Base-by-base conservation (phyloP, 2,329 filamentous ascomycete genomes). In the Fusarium nodosum region DNA sequence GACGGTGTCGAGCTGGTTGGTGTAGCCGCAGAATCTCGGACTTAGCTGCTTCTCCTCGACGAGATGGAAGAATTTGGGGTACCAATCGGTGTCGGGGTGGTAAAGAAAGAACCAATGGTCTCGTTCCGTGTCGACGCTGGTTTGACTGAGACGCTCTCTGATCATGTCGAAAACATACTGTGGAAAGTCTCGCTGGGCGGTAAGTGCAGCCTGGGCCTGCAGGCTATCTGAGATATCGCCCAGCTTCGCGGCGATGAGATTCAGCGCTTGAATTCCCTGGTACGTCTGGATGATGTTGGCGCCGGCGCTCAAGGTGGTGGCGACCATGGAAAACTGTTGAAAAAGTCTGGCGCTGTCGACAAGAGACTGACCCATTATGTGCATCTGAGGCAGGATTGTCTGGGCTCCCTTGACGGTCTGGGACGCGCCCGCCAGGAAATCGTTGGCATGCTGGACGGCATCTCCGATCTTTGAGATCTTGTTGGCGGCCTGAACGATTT, bases 21-120 rank as follows among this genome's bases (percentile, higher is more conserved):
- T 79, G 61, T 81, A 80, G 26, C 79, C 80, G 59, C 79, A 79
- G 42, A 82, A 82, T 2, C 75, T 71, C 9, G 77, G 74, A 6
- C 76, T 75, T 0, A 81, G 64, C 4, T 77, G 79, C 12, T 74
- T 74, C 5, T 77, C 72, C 13, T 80, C 76, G 16, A 81, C 63
- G 0, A 81, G 72, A 9, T 79, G 76, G 50, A 80, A 79, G 57
- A 82, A 82, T 7, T 76, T 77, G 15, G 79, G 78, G 42, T 82
- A 80, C 80, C 80, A 82, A 48, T 80, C 78, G 41, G 79, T 80
- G 36, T 82, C 80, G 3, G 80, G 80, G 31, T 82, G 80, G 36
- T 77, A 82, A 4, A 82, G 72, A 34, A 82, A 82, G 63, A 81
- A 81, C 73, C 77, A 77, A 57, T 82, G 80, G 8, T 79, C 73